Base-by-base conservation (phyloP, 2,329 filamentous ascomycete species). In the Hymenoscyphus fructigenus region DNA sequence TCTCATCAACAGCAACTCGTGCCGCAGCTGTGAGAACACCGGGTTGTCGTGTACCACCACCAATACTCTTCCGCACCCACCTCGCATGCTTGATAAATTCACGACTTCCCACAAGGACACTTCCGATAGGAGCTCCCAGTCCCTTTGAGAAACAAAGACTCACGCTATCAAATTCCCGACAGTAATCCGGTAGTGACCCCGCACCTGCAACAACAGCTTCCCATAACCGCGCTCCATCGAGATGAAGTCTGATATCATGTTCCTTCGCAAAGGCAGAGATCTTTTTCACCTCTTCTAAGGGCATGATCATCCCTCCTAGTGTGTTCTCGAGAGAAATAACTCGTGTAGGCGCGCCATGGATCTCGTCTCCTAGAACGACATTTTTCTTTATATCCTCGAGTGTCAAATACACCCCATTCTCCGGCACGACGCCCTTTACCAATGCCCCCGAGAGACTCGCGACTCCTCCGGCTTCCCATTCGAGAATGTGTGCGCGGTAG, bases 241-340 rank as follows among this genome's bases (percentile, higher is more conserved):
- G 80, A 76, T 96, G 92, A 73, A 93, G 81, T 66, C 85, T 84
- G 66, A 95, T 87, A 26, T 79, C 81, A 68, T 91, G 81, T 71
- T 83, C 75, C 71, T 74, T 82, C 66, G 89, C 91, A 82, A 91
- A 97, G 0, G 81, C 80, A 0, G 86, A 82, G 72, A 97, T 96
- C 55, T 84, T 82, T 65, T 81, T 82, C 10, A 88, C 84, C 76
- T 96, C 92, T 1, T 79, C 78, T 0, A 96, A 82, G 0, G 93
- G 93, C 83, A 91, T 89, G 56, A 97, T 82, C 72, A 88, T 87
- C 28, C 93, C 93, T 63, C 87, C 86, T 59, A 96, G 83, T 0
- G 93, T 97, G 75, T 96, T 97, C 75, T 97, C 93, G 58, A 97
- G 81, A 67, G 86, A 88, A 70, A 97, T 91, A 60, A 97, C 85